Evolutionary conservation across 805 yeast species (phyloP), one percentile per base, ranked within the genome.

Genomic region (Teunomyces gatunensis): DNA sequence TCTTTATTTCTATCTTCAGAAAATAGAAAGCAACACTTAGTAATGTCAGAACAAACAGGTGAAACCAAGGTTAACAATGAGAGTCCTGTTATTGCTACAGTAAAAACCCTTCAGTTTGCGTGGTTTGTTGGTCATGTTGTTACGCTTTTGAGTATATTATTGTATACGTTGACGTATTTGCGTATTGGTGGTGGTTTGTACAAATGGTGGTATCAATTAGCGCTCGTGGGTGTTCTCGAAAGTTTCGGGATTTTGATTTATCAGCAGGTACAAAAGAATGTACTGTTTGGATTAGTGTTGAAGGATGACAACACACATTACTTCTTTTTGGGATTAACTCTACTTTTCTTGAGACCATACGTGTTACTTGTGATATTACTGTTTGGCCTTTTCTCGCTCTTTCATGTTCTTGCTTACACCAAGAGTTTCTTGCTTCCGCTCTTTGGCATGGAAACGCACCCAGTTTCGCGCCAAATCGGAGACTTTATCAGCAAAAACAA

Each of bases 401-500:
- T 92, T 80, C 97, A 91, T 64, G 83, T 81, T 9, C 71, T 90
- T 59, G 83, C 85, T 15, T 92, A 88, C 70, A 54, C 78, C 46
- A 81, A 85, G 56, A 75, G 81, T 36, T 78, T 75, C 53, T 54
- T 92, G 47, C 71, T 91, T 45, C 96, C 97, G 34, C 71, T 80
- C 5, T 59, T 65, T 36, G 67, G 82, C 20, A 76, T 78, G 47
- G 51, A 52, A 39, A 62, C 57, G 47, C 53, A 61, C 48, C 61
- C 54, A 36, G 58, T 51, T 56, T 70, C 59, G 47, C 71, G 54
- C 76, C 82, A 53, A 71, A 61, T 73, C 36, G 64, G 64, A 32
- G 56, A 59, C 39, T 70, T 73, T 46, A 65, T 72, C 35, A 56
- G 61, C 32, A 55, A 58, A 45, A 66, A 69, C 61, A 69, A 71